Percentiles rank a stretch among this genome's conserved stretches.
Evolutionary conservation across 2,329 filamentous ascomycete species (phyloP).

Genomic region (Epichloe sibirici): DNA sequence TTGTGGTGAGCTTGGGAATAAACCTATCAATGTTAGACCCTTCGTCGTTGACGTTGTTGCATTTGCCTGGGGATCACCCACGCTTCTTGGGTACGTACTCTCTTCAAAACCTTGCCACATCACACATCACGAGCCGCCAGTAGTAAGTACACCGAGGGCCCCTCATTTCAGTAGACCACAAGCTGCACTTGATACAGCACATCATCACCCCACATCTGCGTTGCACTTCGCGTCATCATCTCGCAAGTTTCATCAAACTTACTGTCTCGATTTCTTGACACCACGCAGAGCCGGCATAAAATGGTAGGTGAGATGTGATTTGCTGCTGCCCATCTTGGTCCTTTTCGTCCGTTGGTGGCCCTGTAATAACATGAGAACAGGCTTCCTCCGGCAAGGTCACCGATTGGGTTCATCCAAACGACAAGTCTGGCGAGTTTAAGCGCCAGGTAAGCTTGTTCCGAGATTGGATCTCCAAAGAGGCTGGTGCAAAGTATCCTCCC

Average conservation of each 20-base stretch:
- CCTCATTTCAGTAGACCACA: neutral
- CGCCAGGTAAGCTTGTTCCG: constrained; percentile 75
- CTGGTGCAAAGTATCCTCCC: constrained; percentile 63
- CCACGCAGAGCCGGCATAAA: neutral
- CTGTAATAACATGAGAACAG: constrained; percentile 1
- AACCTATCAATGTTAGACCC: too few species aligned
- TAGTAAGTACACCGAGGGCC: too few species aligned
- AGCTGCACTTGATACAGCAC: neutral
- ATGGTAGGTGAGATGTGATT: neutral
- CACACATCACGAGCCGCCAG: too few species aligned
- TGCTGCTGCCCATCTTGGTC: neutral
- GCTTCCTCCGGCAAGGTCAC: constrained; percentile 36
- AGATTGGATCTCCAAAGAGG: constrained; percentile 60
- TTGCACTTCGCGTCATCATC: neutral
- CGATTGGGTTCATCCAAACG: constrained; percentile 67
- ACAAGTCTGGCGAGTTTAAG: constrained; percentile 86
- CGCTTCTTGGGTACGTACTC: too few species aligned
- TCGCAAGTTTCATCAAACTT: neutral
- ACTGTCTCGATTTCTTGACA: neutral
- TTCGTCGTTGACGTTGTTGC: too few species aligned
- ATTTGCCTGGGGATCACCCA: too few species aligned
- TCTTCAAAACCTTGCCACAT: too few species aligned
- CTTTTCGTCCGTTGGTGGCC: neutral
- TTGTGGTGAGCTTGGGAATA: too few species aligned
- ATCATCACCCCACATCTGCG: neutral